Percentiles rank a stretch among this genome's conserved stretches.
Conservation (phyloP, 2,329 filamentous ascomycete species). For the Penicillium olsonii region DNA sequence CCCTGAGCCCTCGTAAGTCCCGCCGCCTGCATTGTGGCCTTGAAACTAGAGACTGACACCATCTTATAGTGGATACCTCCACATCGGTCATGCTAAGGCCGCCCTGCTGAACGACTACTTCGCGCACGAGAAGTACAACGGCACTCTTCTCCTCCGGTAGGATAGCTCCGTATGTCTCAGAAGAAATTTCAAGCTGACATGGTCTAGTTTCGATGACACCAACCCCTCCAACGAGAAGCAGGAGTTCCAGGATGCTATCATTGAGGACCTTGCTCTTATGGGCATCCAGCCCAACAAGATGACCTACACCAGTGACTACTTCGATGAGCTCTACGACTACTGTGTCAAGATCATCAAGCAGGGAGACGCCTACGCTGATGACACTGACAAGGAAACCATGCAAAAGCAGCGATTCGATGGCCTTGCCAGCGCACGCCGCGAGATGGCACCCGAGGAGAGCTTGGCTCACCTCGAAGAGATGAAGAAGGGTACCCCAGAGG, state of each 20-base stretch:
- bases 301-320: slow-evolving; percentile 94
- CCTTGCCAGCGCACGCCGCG: slow-evolving; percentile 76
- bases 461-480: slow-evolving; percentile 88
- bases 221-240: slow-evolving; percentile 97
- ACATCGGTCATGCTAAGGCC: slow-evolving; percentile 94
- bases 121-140: slow-evolving; percentile 88
- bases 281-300: slow-evolving; percentile 85
- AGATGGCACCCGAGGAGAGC: slow-evolving; percentile 78
- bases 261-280: slow-evolving; percentile 88
- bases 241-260: slow-evolving; percentile 91
- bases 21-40: neutral
- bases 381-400: slow-evolving; percentile 89
- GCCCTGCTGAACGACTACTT: slow-evolving; percentile 96
- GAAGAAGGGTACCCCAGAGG: slow-evolving; percentile 80
- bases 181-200: neutral
- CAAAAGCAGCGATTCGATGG: slow-evolving; percentile 80
- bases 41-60: neutral
- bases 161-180: neutral
- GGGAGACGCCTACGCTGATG: slow-evolving; percentile 90
- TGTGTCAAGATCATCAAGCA: slow-evolving; percentile 81
- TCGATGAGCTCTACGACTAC: slow-evolving; percentile 85
- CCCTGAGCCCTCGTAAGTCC: slow-evolving; percentile 80
- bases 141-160: slow-evolving; percentile 77
- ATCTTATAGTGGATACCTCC: slow-evolving; percentile 68
- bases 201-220: slow-evolving; percentile 78